Evolutionary conservation across 2,329 filamentous ascomycete genomes (phyloP).

Genomic region (Exophiala dermatitidis): DNA sequence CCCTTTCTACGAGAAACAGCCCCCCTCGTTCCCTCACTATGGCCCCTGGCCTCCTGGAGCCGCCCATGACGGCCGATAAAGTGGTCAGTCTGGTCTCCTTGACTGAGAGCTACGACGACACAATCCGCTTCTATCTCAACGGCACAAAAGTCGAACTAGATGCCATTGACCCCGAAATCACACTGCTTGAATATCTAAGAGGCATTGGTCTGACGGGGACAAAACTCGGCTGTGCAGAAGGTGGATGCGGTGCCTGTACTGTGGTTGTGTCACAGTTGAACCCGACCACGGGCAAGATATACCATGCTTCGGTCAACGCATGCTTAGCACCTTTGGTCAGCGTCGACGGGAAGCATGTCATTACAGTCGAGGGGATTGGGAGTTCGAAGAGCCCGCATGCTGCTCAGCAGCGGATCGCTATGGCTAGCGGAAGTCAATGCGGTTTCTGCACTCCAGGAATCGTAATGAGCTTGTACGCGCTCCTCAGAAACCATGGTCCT

Average conservation of each 20-base stretch:
- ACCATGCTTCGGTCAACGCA: slow-evolving; percentile 94
- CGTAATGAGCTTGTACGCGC: slow-evolving; percentile 92
- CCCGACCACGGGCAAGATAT: slow-evolving; percentile 83
- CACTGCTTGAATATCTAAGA: slow-evolving; percentile 83
- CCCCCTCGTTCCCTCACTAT: slow-evolving; percentile 34
- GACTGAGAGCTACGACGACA: slow-evolving; percentile 75
- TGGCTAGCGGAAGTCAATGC: slow-evolving; percentile 86
- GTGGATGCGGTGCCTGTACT: slow-evolving; percentile 92
- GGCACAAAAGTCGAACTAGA: slow-evolving; percentile 83
- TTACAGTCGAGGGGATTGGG: slow-evolving; percentile 94
- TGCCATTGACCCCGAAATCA: slow-evolving; percentile 81
- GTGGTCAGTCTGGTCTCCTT: slow-evolving; percentile 51
- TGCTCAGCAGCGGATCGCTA: slow-evolving; percentile 81
- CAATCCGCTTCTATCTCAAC: slow-evolving; percentile 86
- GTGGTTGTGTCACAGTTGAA: slow-evolving; percentile 90
- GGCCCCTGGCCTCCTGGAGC: slow-evolving; percentile 50
- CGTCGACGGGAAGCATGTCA: slow-evolving; percentile 94
- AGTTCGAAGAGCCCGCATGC: slow-evolving; percentile 81
- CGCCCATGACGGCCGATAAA: slow-evolving; percentile 41
- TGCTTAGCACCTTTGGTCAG: slow-evolving; percentile 88
- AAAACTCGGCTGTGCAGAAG: slow-evolving; percentile 93
- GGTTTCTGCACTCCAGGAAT: slow-evolving; percentile 97
- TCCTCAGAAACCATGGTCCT: slow-evolving; percentile 64
- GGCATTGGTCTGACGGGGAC: slow-evolving; percentile 92
- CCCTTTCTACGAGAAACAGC: background rate